Conservation (phyloP, 139 green algal genomes). For the Pleodorina starrii region DNA sequence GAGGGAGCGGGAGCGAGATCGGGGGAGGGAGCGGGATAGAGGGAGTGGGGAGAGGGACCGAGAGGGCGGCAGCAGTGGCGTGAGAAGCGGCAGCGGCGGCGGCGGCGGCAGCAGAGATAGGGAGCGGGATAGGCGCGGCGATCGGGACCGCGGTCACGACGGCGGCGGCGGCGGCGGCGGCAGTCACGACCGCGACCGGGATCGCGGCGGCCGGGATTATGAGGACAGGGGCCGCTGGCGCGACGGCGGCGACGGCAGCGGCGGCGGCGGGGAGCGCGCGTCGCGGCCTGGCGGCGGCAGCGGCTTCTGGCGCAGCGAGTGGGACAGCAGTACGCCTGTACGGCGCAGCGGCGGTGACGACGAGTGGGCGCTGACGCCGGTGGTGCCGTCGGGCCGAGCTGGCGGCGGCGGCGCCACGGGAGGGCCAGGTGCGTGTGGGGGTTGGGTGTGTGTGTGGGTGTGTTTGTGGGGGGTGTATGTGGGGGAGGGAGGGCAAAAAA, state of each 20-base stretch:
- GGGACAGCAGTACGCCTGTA: conserved; percentile 13
- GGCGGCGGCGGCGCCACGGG: background rate
- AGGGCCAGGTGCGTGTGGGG: background rate
- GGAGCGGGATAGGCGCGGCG: background rate
- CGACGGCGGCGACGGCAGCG: background rate
- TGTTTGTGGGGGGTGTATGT: background rate
- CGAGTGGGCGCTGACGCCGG: conserved; percentile 58
- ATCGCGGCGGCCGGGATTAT: background rate
- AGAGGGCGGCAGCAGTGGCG: background rate
- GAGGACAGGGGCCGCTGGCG: conserved; percentile 24
- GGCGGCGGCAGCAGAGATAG: background rate
- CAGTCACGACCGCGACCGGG: background rate
- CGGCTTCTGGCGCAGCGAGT: conserved; percentile 5
- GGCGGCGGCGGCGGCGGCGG: conserved; percentile 15
- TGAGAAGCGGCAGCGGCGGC: background rate
- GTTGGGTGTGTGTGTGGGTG: background rate
- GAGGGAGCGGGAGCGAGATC: conserved; percentile 15
- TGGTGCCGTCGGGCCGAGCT: conserved; percentile 34
- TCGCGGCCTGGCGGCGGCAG: conserved; percentile 23
- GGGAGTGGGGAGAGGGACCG: background rate
- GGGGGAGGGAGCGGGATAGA: conserved; percentile 15
- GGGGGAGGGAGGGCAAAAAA: too few species aligned
- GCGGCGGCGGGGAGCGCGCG: background rate
- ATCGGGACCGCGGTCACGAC: background rate
- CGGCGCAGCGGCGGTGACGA: conserved; percentile 35